Evolutionary conservation across 306 rosid genomes (phyloP), one percentile per base, ranked within the genome.

Genomic region (Trichosanthes truncata): DNA sequence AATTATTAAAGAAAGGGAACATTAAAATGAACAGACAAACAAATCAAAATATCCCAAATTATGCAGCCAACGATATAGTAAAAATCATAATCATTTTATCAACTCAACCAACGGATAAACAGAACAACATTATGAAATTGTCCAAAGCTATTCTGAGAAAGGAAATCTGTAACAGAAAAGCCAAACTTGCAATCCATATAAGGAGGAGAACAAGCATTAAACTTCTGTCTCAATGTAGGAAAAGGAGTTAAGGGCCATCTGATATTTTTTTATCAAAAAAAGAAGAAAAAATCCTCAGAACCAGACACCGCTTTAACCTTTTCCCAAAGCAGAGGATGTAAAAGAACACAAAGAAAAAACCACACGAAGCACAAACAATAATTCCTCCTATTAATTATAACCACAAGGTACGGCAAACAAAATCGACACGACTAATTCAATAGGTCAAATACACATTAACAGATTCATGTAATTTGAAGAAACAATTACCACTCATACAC

Each of bases 151-250:
- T 40, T 2, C 31, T n/a, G 17, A 13, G 36, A 14, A 71, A 23
- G 76, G 77, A 41, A 46, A 35, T 68, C 48, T 84, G 85, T 89
- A 61, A 87, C 89, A 84, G 79, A 86, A 83, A 84, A 84, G 86
- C 87, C 92, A 93, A 91, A 84, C 91, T 86, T 87, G 90, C 86
- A 85, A 80, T 81, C 87, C 86, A 83, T 48, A 67, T 11, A 78
- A 46, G 11, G 62, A 67, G 86, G 82, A 76, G 65, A 29, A 46
- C 89, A 91, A 87, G 84, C 81, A 91, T 90, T 80, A 85, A 85
- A 87, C 83, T 84, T 80, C 76, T 78, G 87, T 73, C 81, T 74
- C 31, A 76, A 36, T 87, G 67, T 88, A 51, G 4, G 87, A 84
- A 81, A 87, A 86, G 80, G 80, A 43, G 6, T 73, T 26, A 0